Evolutionary conservation across 352 stramenopile genomes (phyloP), one percentile per base, ranked within the genome.

Genomic region (Phytophthora ramorum): DNA sequence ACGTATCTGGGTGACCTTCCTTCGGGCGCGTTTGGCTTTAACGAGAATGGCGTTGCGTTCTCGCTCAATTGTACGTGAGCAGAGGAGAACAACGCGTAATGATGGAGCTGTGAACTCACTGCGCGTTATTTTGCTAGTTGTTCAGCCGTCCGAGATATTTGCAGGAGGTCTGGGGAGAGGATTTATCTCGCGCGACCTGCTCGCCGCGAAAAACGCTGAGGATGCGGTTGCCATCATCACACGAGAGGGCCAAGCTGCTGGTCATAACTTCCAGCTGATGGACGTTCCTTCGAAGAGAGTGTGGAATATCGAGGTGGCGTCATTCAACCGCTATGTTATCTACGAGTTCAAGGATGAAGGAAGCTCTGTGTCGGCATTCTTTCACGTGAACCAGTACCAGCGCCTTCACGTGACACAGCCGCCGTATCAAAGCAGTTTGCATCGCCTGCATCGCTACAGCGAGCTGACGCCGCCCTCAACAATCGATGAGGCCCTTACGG

Each of bases 191-290:
- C 81, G 82, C 13, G 79, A 91, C 44, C 56, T 93, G 10, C 57
- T 93, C 30, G 61, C 50, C 14, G 80, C 85, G 0, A 71, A 47
- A 20, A 69, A 79, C 48, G 45, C 74, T 6, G 59, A 71, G 13
- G 77, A 93, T 56, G 85, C 85, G 7, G 76, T 90, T 47, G 68
- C 50, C 7, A 81, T 79, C 53, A 85, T 89, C 61, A 87, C 75
- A 1, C 69, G 75, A 13, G 54, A 63, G 2, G 58, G 73, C 32
- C 82, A 93, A 66, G 81, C 81, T 30, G 73, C 82, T 12, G 85
- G 82, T 16, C 85, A 93, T 61, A 93, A 91, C 67, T 90, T 89
- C 60, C 85, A 93, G 76, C 69, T 93, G 51, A 90, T 93, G 85
- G 79, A 93, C 46, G 47, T 90, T 10, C 13, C 34, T 30, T 54